Evolutionary conservation across 1,284 basidiomycete species (phyloP).

Genomic region (Volvariella surrecta): DNA sequence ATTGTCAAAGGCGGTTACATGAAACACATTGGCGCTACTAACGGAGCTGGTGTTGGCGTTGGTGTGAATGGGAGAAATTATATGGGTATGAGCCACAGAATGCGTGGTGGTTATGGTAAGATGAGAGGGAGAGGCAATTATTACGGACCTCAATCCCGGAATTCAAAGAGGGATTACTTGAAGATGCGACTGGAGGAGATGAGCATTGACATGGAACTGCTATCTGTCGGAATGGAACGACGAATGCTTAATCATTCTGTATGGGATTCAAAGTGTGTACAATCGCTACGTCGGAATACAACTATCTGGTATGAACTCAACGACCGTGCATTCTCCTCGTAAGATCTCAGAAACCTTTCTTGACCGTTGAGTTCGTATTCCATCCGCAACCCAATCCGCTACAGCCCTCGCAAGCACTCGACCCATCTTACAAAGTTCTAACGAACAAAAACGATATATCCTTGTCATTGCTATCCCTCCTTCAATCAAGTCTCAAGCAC

Average conservation of each 20-base stretch:
- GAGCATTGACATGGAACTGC: conserved; percentile 67
- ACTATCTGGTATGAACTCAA: neutral
- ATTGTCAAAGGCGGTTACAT: conserved; percentile 49
- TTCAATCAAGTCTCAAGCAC: conserved; percentile 27
- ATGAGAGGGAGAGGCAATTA: conserved; percentile 16
- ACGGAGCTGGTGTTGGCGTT: conserved; percentile 23
- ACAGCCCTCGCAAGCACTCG: conserved; percentile 27
- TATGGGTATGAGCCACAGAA: neutral
- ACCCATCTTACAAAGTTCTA: conserved; percentile 38
- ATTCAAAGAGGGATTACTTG: conserved; percentile 53
- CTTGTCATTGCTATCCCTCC: conserved; percentile 37
- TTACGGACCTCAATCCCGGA: conserved; percentile 13
- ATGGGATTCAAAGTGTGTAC: conserved; percentile 71
- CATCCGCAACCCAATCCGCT: conserved; percentile 38
- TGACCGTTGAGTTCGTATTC: conserved; percentile 69
- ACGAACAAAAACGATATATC: conserved; percentile 55
- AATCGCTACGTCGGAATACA: conserved; percentile 1
- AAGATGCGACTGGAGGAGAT: conserved; percentile 55
- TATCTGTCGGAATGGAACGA: conserved; percentile 79
- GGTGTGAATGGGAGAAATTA: conserved; percentile 5
- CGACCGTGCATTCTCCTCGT: conserved; percentile 5
- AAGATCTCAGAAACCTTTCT: conserved; percentile 57
- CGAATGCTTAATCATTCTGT: conserved; percentile 68
- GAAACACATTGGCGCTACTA: conserved; percentile 14
- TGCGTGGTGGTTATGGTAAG: conserved; percentile 9